These are phyloP conservation scores for Rhododendron ovatum DNA, from an alignment of 148 eudicot genomes.

Conservation along the genomic window DNA sequence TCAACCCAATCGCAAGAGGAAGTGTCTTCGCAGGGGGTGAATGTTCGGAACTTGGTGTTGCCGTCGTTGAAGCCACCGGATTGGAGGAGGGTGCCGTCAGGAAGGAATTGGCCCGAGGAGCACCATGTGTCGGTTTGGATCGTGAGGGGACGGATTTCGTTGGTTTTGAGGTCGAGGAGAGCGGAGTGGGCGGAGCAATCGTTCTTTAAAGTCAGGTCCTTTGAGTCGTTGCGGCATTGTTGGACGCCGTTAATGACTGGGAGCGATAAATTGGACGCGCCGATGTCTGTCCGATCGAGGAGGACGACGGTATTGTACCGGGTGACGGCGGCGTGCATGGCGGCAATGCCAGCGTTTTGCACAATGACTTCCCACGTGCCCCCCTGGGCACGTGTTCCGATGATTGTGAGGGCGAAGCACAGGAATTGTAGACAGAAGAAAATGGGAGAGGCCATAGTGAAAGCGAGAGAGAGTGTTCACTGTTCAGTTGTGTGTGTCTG, in stretches of 20 bases:
- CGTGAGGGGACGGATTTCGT: too few relatives aligned
- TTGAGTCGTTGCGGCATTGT: constrained; percentile 26
- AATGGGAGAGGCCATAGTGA: background rate
- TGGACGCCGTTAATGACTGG: too few relatives aligned
- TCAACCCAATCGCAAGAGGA: too few relatives aligned
- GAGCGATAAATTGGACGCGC: constrained; percentile 34
- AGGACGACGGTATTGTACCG: constrained; percentile 72
- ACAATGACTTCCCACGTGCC: constrained; percentile 86
- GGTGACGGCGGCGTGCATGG: constrained; percentile 46
- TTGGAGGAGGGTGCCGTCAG: constrained; percentile 81
- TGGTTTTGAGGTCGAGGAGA: too few relatives aligned
- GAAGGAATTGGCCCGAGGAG: constrained; percentile 91
- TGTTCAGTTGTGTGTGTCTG: too few relatives aligned
- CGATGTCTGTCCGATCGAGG: constrained; percentile 73
- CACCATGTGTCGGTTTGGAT: constrained; percentile 96
- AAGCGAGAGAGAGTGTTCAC: too few relatives aligned
- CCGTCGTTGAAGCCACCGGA: constrained; percentile 82
- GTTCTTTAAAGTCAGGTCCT: constrained; percentile 9
- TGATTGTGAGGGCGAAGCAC: background rate
- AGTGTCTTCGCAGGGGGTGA: too few relatives aligned
- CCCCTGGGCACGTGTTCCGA: constrained; percentile 13
- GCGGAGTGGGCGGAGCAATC: too few relatives aligned
- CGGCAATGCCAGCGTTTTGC: constrained; percentile 63
- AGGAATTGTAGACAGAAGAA: too few relatives aligned
- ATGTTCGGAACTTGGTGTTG: constrained; percentile 28